Evolutionary conservation across 495 filamentous ascomycete genomes (phyloP).

Genomic region (Penicillium robsamsonii): DNA sequence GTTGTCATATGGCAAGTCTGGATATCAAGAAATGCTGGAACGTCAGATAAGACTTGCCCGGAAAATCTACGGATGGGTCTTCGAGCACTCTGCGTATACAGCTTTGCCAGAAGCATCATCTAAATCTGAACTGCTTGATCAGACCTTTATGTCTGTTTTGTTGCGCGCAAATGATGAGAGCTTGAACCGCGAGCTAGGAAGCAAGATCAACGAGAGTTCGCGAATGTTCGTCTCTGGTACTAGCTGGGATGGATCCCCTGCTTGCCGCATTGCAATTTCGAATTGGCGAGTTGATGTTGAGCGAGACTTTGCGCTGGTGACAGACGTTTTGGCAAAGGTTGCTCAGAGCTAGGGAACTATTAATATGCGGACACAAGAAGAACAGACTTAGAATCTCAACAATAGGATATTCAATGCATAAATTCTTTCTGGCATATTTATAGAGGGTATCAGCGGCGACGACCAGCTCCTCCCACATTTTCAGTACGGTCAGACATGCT

Average conservation of each 20-base stretch:
- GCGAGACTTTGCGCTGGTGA: slow-evolving; percentile 38
- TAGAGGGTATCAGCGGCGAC: slow-evolving; percentile 48
- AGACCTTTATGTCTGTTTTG: slow-evolving; percentile 73
- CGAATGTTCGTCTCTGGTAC: slow-evolving; percentile 84
- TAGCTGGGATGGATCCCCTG: slow-evolving; percentile 67
- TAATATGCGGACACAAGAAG: background rate
- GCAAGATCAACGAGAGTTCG: slow-evolving; percentile 68
- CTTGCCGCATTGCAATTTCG: slow-evolving; percentile 75
- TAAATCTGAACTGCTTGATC: slow-evolving; percentile 39
- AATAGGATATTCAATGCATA: background rate
- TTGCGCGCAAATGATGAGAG: slow-evolving; percentile 70
- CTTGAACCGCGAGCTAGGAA: slow-evolving; percentile 63
- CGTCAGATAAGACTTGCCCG: slow-evolving; percentile 71
- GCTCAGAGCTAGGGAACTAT: slow-evolving; percentile 5
- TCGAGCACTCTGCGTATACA: slow-evolving; percentile 58
- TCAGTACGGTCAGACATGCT: slow-evolving; percentile 70
- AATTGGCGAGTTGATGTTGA: slow-evolving; percentile 65
- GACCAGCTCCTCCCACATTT: slow-evolving; percentile 54
- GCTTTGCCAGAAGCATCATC: slow-evolving; percentile 52
- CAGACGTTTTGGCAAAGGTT: slow-evolving; percentile 35
- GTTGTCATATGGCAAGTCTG: slow-evolving; percentile 67
- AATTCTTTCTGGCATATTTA: slow-evolving; percentile 1
- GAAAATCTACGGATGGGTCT: slow-evolving; percentile 60
- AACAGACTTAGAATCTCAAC: background rate
- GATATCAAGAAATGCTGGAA: slow-evolving; percentile 68